A percentile compares a stretch with the other conserved stretches of the same genome.
Evolutionary conservation across 345 rosid species (phyloP).

Genomic region (thale cress (Arabidopsis thaliana)): TAIR10.1 NC_003076.8:2696001-2696500

Average conservation of each 20-base stretch:
- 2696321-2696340: constrained; percentile 59
- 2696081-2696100: background rate
- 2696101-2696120: constrained; percentile 39
- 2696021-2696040: constrained; percentile 53
- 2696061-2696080: background rate
- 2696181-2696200: constrained; percentile 64
- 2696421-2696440: constrained; percentile 91
- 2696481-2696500: constrained; percentile 64
- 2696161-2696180: constrained; percentile 83
- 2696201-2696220: background rate
- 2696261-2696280: constrained; percentile 67
- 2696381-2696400: constrained; percentile 16
- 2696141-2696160: constrained; percentile 77
- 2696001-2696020: constrained; percentile 86
- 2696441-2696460: constrained; percentile 85
- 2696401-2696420: constrained; percentile 62
- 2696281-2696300: constrained; percentile 67
- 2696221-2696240: background rate
- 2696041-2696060: background rate
- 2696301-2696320: constrained; percentile 96
- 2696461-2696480: constrained; percentile 95
- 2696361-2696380: background rate
- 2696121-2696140: constrained; percentile 93
- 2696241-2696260: constrained; percentile 1
- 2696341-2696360: constrained; percentile 25